Evolutionary conservation across 2,329 filamentous ascomycete species (phyloP).

Genomic region (Emmonsiellopsis sp.): DNA sequence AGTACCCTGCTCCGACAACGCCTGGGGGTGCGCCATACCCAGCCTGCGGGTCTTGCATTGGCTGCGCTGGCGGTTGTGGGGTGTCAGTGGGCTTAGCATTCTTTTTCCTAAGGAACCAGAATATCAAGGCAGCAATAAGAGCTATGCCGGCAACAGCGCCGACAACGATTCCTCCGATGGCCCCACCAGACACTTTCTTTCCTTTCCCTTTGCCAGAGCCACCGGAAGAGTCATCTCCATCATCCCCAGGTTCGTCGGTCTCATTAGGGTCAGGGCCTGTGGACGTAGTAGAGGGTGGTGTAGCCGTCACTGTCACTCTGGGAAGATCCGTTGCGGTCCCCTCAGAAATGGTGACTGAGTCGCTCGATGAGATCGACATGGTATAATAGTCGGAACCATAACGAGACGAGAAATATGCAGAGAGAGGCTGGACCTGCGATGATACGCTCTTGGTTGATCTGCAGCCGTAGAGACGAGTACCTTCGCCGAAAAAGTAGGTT

Average conservation of each 20-base stretch:
- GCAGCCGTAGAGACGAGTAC: constrained; percentile 10
- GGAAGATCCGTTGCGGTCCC: not conserved
- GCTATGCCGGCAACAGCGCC: constrained; percentile 10
- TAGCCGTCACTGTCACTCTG: not conserved
- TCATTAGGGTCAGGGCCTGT: not conserved
- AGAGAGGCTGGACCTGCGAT: constrained; percentile 8
- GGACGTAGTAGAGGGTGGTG: not conserved
- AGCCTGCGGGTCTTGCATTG: not conserved
- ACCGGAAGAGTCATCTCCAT: not conserved
- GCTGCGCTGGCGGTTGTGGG: not conserved
- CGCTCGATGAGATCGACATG: not conserved
- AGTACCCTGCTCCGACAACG: constrained; percentile 8
- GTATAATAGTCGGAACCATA: constrained; percentile 9
- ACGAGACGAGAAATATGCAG: constrained; percentile 11
- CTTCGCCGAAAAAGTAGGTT: constrained; percentile 10
- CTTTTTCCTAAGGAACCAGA: constrained; percentile 10
- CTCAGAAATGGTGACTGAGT: not conserved
- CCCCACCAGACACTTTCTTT: constrained; percentile 1
- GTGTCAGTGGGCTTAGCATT: not conserved
- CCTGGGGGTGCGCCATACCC: not conserved
- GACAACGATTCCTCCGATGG: constrained; percentile 12
- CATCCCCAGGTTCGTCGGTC: not conserved
- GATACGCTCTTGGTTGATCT: constrained; percentile 7
- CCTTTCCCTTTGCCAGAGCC: not conserved
- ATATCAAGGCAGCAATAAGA: constrained; percentile 6